These are phyloP conservation scores for Spongospora subterranea DNA, from an alignment of 208 protist genomes.

Conservation along the genomic window DNA sequence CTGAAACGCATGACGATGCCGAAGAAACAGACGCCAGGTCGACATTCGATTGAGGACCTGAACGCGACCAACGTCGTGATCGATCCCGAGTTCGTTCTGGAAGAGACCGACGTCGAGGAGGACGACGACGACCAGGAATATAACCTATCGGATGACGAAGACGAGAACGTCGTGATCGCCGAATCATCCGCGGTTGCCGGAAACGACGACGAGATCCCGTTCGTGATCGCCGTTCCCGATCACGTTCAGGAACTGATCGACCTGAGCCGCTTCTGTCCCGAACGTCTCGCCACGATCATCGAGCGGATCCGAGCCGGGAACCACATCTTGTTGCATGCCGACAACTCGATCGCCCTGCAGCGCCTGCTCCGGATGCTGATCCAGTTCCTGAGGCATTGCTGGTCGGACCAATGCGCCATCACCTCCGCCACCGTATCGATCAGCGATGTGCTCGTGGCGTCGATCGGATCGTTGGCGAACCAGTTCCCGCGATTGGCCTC, in stretches of 20 bases:
- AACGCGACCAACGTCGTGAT: background rate
- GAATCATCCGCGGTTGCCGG: background rate
- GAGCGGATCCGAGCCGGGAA: background rate
- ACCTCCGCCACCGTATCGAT: background rate
- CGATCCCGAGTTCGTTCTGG: constrained; percentile 30
- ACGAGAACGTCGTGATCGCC: background rate
- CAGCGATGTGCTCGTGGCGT: background rate
- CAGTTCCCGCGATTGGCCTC: constrained; percentile 18
- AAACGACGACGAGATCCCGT: background rate
- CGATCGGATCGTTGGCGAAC: background rate
- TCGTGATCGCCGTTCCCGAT: background rate
- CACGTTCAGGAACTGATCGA: background rate
- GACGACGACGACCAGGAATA: constrained; percentile 11
- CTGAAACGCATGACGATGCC: background rate
- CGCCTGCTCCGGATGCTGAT: background rate
- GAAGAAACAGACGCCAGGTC: background rate
- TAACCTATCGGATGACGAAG: background rate
- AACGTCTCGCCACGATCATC: background rate
- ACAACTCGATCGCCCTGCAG: constrained; percentile 14
- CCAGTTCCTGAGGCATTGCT: background rate
- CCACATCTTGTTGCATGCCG: constrained; percentile 3
- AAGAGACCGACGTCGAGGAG: background rate
- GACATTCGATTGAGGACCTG: background rate
- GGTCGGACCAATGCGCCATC: background rate
- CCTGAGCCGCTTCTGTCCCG: background rate